Base-by-base conservation (phyloP, 352 stramenopile genomes). In the Globisporangium acanthophoron region DNA sequence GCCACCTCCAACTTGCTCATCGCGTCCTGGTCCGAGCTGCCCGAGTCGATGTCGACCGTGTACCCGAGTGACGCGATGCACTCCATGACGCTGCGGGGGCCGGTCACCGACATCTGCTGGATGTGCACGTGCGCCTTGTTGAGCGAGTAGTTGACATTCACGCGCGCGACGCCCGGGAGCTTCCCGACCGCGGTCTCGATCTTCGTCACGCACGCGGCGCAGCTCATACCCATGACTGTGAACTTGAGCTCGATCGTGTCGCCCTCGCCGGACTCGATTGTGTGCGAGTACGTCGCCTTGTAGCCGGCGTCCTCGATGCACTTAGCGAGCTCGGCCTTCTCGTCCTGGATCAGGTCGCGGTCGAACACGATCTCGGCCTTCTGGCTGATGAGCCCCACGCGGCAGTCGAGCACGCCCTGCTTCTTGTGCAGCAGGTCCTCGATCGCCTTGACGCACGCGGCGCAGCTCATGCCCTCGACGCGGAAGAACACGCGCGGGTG, bases 281-380 rank as follows among this genome's bases (percentile, higher is more conserved):
- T 76, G 62, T 92, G 80, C 6, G 79, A 88, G 62, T 87, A 90
- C 29, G 78, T 90, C 18, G 81, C 79, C 52, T 75, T 78, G 74
- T 94, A 94, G 18, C 85, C 85, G 1, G 83, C 85, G 37, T 87
- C 70, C 59, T 86, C 60, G 54, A 95, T 95, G 41, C 78, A 80
- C 27, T 80, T 75, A 40, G 66, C 66, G 0, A 93, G 61, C 40
- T 69, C 54, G 0, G 27, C 60, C 31, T 77, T 65, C 61, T 81
- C 82, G 54, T 90, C 66, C 11, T 58, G 29, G n/a, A 95, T 70
- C 50, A 90, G 53, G 43, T 82, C 73, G n/a, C 72, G 76, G 53
- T 93, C 83, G 61, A 95, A 95, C 11, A 85, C 64, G 37, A 95
- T 69, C 45, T 95, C 85, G 24, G 85, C 85, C 68, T 93, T 95